Conservation (phyloP, 2,329 filamentous ascomycete species). For the Didymella pomorum region DNA sequence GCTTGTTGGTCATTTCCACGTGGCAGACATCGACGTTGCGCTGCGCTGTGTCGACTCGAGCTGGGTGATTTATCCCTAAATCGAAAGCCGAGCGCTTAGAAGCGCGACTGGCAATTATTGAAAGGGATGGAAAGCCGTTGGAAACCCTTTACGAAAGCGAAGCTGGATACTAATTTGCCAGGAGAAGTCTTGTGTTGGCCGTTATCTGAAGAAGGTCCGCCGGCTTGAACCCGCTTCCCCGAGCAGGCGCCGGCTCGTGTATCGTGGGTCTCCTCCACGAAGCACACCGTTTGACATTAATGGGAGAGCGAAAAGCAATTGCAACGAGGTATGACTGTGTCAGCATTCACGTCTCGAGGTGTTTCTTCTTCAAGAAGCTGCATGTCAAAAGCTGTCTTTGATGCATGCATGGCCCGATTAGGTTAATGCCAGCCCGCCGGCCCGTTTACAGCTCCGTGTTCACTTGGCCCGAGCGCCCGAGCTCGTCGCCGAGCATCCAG, state of each 20-base stretch:
- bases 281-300: not conserved
- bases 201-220: conserved; percentile 21
- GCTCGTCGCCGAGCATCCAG: conserved; percentile 17
- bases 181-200: conserved; percentile 12
- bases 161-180: conserved; percentile 17
- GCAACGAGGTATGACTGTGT: not conserved
- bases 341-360: not conserved
- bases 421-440: conserved; percentile 2
- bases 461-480: not conserved
- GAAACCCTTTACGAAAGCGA: not conserved
- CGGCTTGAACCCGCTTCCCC: conserved; percentile 19
- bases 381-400: not conserved
- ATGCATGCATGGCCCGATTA: not conserved
- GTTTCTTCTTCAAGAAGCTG: not conserved
- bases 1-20: conserved; percentile 17
- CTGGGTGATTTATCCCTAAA: not conserved
- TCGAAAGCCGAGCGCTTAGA: conserved; percentile 7
- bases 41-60: conserved; percentile 13
- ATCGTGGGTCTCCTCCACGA: conserved; percentile 9
- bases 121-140: conserved; percentile 2
- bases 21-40: conserved; percentile 14
- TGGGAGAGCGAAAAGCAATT: not conserved
- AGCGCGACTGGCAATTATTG: conserved; percentile 2
- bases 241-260: conserved; percentile 2
- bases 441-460: not conserved